These are phyloP conservation scores for Hamamelis virginiana DNA, from an alignment of 164 flowering plant genomes.

Conservation along the genomic window DNA sequence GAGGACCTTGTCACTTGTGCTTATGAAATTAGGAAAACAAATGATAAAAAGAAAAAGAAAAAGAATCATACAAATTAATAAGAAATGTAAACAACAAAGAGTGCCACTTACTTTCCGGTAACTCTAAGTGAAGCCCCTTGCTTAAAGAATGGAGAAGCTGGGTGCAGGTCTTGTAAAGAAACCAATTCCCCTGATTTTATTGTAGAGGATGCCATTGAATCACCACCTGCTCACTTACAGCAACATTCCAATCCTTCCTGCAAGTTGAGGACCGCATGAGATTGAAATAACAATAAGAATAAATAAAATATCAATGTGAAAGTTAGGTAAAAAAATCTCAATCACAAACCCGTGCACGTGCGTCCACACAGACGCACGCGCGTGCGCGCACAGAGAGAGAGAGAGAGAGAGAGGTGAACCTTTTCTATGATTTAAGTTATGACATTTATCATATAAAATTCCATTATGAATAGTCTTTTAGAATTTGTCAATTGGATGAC, in stretches of 20 bases:
- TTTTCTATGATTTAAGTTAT: too few species aligned
- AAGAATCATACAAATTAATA: not conserved
- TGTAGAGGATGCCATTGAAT: conserved; percentile 41
- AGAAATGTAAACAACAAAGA: not conserved
- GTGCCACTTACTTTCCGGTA: conserved; percentile 59
- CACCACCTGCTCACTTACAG: not conserved
- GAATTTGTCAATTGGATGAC: too few species aligned
- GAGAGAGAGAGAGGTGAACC: too few species aligned
- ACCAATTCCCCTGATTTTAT: conserved; percentile 59
- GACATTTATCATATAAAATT: too few species aligned
- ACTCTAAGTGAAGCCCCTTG: conserved; percentile 79
- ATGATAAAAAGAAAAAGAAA: too few species aligned
- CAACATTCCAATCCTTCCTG: not conserved
- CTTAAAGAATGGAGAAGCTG: conserved; percentile 56
- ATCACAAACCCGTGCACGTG: too few species aligned
- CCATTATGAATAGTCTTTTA: too few species aligned
- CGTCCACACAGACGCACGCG: too few species aligned
- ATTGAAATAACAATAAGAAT: too few species aligned
- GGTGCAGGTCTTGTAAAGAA: conserved; percentile 48
- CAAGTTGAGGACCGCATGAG: not conserved
- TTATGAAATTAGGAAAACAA: not conserved
- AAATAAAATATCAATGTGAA: too few species aligned
- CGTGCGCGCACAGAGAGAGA: too few species aligned
- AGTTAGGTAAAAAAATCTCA: too few species aligned
- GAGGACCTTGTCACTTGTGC: not conserved